These are phyloP conservation scores for Persicaria maculosa DNA, from an alignment of 148 eudicot species.

Conservation along the genomic window DNA sequence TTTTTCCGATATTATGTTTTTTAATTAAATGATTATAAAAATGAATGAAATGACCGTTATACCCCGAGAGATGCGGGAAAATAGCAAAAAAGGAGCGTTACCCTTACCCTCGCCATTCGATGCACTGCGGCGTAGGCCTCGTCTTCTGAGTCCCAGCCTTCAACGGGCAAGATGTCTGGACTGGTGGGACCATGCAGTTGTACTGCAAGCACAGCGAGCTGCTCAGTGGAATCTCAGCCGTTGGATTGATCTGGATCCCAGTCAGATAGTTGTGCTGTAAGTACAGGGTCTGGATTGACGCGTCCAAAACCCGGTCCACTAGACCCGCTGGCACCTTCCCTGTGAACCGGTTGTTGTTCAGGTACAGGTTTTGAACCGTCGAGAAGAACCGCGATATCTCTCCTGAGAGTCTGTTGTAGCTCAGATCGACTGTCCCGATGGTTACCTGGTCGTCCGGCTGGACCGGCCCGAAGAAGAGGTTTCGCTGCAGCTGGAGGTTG, in stretches of 20 bases:
- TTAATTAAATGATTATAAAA: background rate
- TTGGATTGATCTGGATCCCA: constrained; percentile 64
- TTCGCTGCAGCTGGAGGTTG: constrained; percentile 59
- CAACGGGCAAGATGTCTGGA: constrained; percentile 73
- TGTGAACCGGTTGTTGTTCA: constrained; percentile 78
- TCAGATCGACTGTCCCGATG: constrained; percentile 65
- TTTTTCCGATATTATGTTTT: too few species aligned
- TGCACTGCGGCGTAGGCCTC: constrained; percentile 73
- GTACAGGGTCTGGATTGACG: constrained; percentile 50
- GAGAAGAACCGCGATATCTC: constrained; percentile 58
- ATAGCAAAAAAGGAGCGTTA: background rate
- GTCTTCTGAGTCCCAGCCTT: constrained; percentile 67
- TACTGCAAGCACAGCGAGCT: constrained; percentile 79
- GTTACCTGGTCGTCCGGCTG: constrained; percentile 39
- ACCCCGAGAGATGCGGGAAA: background rate
- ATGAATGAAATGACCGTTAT: background rate
- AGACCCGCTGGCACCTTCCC: constrained; percentile 57
- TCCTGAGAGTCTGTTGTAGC: constrained; percentile 69
- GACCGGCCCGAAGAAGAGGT: constrained; percentile 55
- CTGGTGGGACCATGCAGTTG: constrained; percentile 91
- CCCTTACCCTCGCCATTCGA: constrained; percentile 50
- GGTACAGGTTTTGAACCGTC: constrained; percentile 56
- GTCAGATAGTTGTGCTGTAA: constrained; percentile 83
- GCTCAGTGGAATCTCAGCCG: constrained; percentile 75
- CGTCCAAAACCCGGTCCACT: constrained; percentile 57